Percentiles rank a stretch among this genome's conserved stretches.
Evolutionary conservation across 2,329 filamentous ascomycete species (phyloP).

Genomic region (Stemphylium vesicarium): DNA sequence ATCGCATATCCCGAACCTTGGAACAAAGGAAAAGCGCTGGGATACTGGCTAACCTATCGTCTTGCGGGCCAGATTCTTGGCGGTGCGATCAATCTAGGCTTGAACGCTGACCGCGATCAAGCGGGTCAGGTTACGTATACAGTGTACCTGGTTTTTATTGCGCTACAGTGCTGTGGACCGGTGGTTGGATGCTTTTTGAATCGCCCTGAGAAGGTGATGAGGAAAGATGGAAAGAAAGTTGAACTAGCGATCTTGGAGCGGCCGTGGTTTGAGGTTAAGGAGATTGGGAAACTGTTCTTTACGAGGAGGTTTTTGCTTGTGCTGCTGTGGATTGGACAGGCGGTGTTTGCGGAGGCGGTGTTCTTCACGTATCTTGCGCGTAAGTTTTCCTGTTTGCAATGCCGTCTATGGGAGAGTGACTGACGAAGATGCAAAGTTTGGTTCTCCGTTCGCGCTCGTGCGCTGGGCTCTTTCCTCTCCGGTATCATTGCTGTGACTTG

Average conservation of each 20-base stretch:
- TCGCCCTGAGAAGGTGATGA: conserved; percentile 65
- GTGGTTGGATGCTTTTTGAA: conserved; percentile 70
- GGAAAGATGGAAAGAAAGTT: conserved; percentile 69
- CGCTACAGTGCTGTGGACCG: conserved; percentile 69
- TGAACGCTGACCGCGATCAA: conserved; percentile 64
- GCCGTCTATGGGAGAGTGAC: background rate
- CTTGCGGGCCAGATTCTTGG: conserved; percentile 72
- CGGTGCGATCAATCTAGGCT: conserved; percentile 72
- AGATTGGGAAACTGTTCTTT: conserved; percentile 65
- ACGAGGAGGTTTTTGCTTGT: conserved; percentile 68
- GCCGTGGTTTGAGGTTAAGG: conserved; percentile 65
- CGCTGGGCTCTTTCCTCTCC: conserved; percentile 73
- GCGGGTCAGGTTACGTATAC: conserved; percentile 72
- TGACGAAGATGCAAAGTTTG: conserved; percentile 55
- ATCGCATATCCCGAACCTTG: conserved; percentile 73
- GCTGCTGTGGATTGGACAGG: conserved; percentile 71
- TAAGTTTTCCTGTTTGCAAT: conserved; percentile 18
- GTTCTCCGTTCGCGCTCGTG: conserved; percentile 73
- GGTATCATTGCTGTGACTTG: conserved; percentile 70
- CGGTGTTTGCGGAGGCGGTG: conserved; percentile 73
- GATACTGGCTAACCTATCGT: conserved; percentile 70
- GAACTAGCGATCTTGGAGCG: conserved; percentile 63
- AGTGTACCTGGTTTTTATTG: conserved; percentile 74
- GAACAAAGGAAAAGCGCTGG: conserved; percentile 56
- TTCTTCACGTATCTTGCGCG: conserved; percentile 71